Conservation (phyloP, 1,284 basidiomycete species). For the Sporisorium sorghi region DNA sequence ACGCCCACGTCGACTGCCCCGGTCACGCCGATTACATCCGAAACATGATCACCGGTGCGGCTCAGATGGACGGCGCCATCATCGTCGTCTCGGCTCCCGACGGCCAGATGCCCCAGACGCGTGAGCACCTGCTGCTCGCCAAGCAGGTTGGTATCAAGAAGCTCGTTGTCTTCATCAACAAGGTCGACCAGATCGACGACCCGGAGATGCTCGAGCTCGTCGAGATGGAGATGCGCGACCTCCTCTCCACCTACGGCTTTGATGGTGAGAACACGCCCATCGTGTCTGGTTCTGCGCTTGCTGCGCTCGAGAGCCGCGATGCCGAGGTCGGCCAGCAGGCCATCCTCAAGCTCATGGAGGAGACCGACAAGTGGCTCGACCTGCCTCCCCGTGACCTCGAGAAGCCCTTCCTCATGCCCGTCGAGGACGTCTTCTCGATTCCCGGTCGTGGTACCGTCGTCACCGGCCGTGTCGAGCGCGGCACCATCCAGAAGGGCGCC, state of each 20-base stretch:
- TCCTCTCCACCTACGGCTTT: constrained; percentile 86
- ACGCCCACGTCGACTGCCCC: constrained; percentile 99
- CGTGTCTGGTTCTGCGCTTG: constrained; percentile 94
- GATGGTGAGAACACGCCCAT: constrained; percentile 98
- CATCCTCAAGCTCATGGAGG: constrained; percentile 84
- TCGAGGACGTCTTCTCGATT: constrained; percentile 98
- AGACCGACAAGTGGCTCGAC: constrained; percentile 95
- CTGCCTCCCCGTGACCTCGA: constrained; percentile 95
- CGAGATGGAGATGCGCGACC: constrained; percentile 99
- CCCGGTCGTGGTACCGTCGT: constrained; percentile 98
- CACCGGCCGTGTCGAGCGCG: constrained; percentile 97
- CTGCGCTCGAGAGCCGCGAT: constrained; percentile 88
- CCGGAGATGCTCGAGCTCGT: constrained; percentile 99
- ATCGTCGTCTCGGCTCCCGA: constrained; percentile 94
- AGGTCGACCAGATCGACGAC: constrained; percentile 96
- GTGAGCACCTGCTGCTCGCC: constrained; percentile 96
- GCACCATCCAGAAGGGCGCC: constrained; percentile 88
- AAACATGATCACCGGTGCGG: constrained; percentile 99
- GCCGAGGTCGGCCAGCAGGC: constrained; percentile 83
- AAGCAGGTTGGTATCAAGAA: constrained; percentile 98
- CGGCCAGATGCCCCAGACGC: constrained; percentile 99
- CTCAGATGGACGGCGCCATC: constrained; percentile 86
- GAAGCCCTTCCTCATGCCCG: constrained; percentile 95
- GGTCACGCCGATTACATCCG: constrained; percentile 72
- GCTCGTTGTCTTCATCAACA: constrained; percentile 99